phyloP scores from a whole-genome alignment of 2,329 filamentous ascomycete species.

The Nothophoma quercina region DNA sequence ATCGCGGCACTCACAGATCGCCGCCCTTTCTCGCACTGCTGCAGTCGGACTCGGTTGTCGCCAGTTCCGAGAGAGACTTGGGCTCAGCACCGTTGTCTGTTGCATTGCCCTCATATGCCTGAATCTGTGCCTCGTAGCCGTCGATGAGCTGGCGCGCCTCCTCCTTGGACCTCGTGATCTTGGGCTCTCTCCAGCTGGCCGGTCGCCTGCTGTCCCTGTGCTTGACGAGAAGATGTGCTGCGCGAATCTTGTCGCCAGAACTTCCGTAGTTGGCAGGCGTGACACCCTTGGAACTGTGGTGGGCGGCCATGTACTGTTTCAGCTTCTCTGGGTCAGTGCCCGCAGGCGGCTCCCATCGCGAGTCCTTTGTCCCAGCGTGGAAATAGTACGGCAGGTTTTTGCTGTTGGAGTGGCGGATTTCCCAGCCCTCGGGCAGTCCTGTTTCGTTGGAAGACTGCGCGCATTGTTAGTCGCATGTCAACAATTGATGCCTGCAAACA shows the following conservation, averaged over 20 bases:
- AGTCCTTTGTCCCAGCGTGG: conserved; percentile 84
- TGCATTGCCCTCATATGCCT: conserved; percentile 64
- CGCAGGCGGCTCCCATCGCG: conserved; percentile 91
- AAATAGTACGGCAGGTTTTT: conserved; percentile 99
- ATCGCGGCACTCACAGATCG: conserved; percentile 70
- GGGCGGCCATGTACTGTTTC: conserved; percentile 89
- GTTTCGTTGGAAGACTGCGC: conserved; percentile 41
- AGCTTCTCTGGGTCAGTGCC: conserved; percentile 91
- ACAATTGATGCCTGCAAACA: conserved; percentile 6
- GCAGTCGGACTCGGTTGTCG: conserved; percentile 90
- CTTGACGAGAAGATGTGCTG: conserved; percentile 92
- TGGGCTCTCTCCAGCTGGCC: conserved; percentile 89
- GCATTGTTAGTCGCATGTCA: conserved; percentile 29
- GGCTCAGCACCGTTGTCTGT: conserved; percentile 21
- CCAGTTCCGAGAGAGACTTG: conserved; percentile 76
- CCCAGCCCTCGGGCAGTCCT: conserved; percentile 87
- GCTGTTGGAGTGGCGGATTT: conserved; percentile 96
- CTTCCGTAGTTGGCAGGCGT: conserved; percentile 46
- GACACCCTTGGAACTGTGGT: conserved; percentile 72
- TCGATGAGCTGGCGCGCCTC: conserved; percentile 82
- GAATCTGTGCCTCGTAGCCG: conserved; percentile 78
- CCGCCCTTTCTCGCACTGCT: conserved; percentile 93
- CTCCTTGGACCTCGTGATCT: conserved; percentile 87
- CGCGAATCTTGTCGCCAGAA: conserved; percentile 82
- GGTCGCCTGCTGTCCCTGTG: conserved; percentile 87